Conservation (phyloP, 1,139 yeast genomes). For the Meyerozyma smithsonii region DNA sequence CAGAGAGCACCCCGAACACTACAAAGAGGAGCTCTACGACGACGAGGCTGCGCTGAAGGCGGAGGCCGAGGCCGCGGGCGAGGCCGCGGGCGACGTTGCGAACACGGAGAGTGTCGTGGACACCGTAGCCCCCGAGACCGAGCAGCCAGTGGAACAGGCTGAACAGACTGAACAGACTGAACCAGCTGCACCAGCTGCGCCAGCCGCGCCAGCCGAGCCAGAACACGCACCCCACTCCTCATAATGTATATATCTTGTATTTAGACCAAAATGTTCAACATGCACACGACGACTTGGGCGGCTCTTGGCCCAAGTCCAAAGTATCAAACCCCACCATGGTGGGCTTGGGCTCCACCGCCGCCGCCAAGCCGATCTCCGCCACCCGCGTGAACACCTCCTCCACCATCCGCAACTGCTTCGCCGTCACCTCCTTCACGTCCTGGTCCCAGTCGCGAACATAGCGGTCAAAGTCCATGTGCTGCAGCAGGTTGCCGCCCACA, state of each 20-base stretch:
- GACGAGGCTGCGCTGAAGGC: slow-evolving; percentile 45
- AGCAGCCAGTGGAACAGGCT: neutral
- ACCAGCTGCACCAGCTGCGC: neutral
- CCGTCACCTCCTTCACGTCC: slow-evolving; percentile 43
- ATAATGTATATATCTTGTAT: slow-evolving; percentile 3
- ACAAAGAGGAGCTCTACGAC: slow-evolving; percentile 84
- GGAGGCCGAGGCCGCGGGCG: slow-evolving; percentile 3
- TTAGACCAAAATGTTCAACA: slow-evolving; percentile 13
- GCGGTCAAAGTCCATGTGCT: slow-evolving; percentile 16
- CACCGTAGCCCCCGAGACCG: slow-evolving; percentile 9
- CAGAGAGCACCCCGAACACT: slow-evolving; percentile 88
- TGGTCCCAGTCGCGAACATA: slow-evolving; percentile 35
- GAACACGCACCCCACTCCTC: neutral
- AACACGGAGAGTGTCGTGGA: slow-evolving; percentile 5
- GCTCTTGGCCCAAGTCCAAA: slow-evolving; percentile 26
- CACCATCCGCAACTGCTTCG: slow-evolving; percentile 36
- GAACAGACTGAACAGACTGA: neutral
- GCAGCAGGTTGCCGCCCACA: slow-evolving; percentile 9
- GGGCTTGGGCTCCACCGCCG: neutral
- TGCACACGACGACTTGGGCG: slow-evolving; percentile 17
- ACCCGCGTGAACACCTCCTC: slow-evolving; percentile 38
- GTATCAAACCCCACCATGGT: slow-evolving; percentile 29
- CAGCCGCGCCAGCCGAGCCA: slow-evolving; percentile 1
- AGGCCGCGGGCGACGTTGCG: slow-evolving; percentile 9
- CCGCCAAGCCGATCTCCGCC: slow-evolving; percentile 35